Evolutionary conservation across 2,329 filamentous ascomycete species (phyloP), one percentile per base, ranked within the genome.

Genomic region (Grosmannia penicillata): DNA sequence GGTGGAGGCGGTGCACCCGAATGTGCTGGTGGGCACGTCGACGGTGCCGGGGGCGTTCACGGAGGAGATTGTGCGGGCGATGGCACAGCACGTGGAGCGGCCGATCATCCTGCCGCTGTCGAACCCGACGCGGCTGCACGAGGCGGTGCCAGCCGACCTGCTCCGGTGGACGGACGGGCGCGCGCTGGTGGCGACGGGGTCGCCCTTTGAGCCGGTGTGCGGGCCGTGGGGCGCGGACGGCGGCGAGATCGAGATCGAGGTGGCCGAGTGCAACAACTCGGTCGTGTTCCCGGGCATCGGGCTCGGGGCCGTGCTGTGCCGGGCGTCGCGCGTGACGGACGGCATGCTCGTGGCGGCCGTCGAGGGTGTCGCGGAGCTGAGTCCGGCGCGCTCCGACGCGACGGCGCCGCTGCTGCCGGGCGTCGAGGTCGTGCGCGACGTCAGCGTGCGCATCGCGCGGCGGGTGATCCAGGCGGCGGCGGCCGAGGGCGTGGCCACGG

Each of bases 221-320:
- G 70, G 68, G 0, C 63, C 68, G 2, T 74, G 70, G 65, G 67
- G 64, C 2, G n/a, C 51, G 0, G 53, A 60, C 9, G 68, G 65
- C 0, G 37, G 51, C 1, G 63, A 69, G 8, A 42, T 66, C 2
- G 55, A 57, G 44, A 61, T 69, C 41, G 57, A 66, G 22, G 53
- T 70, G 51, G 83, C 83, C 19, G 85, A 93, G 56, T 93, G 86
- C 60, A 93, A 93, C 60, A 93, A 93, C 59, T 81, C 76, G 1
- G 82, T 82, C 25, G 80, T 80, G 14, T 93, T 93, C 56, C 85
- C 85, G 0, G 84, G 84, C 0, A 89, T 93, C 42, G 85, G 84
- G 0, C 75, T 93, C 1, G 86, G 84, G 10, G 72, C 72, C 8
- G 72, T 94, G 0, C 69, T 93, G 1, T 77, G 68, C 21, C 75